Conservation (phyloP, 106 monocot species). For the Agapanthus africanus region DNA sequence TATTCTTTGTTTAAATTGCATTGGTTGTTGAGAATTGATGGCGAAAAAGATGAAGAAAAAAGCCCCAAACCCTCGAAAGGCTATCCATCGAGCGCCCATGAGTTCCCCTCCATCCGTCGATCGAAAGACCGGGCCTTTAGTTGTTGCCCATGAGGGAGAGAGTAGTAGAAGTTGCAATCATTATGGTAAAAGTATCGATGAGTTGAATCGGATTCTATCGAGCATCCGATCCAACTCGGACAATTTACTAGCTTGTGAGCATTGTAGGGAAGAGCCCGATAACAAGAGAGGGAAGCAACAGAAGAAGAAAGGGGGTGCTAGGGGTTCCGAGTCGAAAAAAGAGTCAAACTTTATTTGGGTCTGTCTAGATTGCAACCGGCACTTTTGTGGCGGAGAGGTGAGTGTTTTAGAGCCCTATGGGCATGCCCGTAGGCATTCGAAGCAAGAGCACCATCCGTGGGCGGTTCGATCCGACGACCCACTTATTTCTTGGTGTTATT, state of each 20-base stretch:
- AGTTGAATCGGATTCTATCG: conserved; percentile 37
- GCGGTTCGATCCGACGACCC: conserved; percentile 38
- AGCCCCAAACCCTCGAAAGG: conserved; percentile 35
- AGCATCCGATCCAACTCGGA: conserved; percentile 27
- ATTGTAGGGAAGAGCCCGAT: conserved; percentile 61
- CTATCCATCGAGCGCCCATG: conserved; percentile 1
- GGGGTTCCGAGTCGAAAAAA: conserved; percentile 8
- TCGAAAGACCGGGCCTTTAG: conserved; percentile 12
- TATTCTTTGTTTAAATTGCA: conserved; percentile 8
- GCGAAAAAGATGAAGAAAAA: conserved; percentile 75
- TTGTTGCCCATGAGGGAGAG: conserved; percentile 12
- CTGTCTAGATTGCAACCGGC: conserved; percentile 62
- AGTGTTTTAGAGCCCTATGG: conserved; percentile 49
- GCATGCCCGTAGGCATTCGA: conserved; percentile 75
- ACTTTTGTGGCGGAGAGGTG: conserved; percentile 63
- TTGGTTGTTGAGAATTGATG: conserved; percentile 31
- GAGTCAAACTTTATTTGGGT: conserved; percentile 57
- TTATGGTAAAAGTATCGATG: conserved; percentile 22
- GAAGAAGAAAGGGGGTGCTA: conserved; percentile 52
- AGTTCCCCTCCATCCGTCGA: neutral
- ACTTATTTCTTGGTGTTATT: conserved; percentile 53
- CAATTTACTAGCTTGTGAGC: conserved; percentile 38
- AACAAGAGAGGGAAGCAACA: conserved; percentile 32
- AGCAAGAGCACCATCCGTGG: conserved; percentile 57
- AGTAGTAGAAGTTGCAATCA: conserved; percentile 44